Conservation (phyloP, 345 rosid species). For the Eucalyptus erythrocorys region DNA sequence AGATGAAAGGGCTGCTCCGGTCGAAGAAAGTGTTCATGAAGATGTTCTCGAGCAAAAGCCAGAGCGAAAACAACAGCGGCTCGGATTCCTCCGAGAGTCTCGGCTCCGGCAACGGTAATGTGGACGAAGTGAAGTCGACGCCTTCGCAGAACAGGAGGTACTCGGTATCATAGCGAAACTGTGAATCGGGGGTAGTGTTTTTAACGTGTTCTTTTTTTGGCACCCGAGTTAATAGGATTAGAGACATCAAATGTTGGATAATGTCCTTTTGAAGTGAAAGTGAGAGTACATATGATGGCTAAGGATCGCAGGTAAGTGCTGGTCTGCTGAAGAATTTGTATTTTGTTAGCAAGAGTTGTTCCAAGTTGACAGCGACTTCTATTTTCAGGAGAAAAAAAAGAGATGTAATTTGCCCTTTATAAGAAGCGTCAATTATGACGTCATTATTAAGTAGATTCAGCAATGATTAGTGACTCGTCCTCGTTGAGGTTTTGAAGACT, state of each 20-base stretch:
- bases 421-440: not conserved
- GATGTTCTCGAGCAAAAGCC: slow-evolving; percentile 45
- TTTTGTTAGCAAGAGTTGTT: not conserved
- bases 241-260: not conserved
- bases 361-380: not conserved
- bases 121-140: slow-evolving; percentile 41
- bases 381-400: not conserved
- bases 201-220: not conserved
- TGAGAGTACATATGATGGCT: not conserved
- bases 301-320: not conserved
- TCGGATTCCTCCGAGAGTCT: slow-evolving; percentile 76
- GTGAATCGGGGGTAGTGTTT: not conserved
- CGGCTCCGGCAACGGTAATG: slow-evolving; percentile 31
- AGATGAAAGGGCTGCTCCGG: slow-evolving; percentile 60
- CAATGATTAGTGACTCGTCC: not conserved
- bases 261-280: not conserved
- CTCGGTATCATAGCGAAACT: slow-evolving; percentile 43
- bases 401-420: not conserved
- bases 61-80: slow-evolving; percentile 48
- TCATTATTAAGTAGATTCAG: not conserved
- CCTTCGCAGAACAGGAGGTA: slow-evolving; percentile 64
- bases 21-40: slow-evolving; percentile 55
- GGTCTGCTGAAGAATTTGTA: not conserved
- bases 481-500: not conserved
- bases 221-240: not conserved